phyloP scores from a whole-genome alignment of 2,329 filamentous ascomycete genomes.

The Sclerotinia nivalis region DNA sequence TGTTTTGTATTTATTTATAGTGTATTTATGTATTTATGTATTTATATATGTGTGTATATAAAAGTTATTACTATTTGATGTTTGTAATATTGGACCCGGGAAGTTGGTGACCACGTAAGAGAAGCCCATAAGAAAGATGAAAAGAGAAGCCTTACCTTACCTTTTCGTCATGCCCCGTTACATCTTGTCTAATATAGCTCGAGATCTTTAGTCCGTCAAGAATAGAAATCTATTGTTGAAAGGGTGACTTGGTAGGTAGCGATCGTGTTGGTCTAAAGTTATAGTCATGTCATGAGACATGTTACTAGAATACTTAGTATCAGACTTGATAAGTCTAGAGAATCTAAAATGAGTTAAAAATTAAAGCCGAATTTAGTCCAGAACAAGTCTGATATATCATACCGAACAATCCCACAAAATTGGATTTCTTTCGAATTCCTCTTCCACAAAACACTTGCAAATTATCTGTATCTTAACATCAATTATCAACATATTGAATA shows the following conservation, averaged over 20 bases:
- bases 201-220: too few relatives aligned
- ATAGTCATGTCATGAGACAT: background rate
- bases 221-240: too few relatives aligned
- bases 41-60: conserved; percentile 3
- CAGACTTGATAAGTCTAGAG: background rate
- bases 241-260: too few relatives aligned
- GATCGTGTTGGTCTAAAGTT: background rate
- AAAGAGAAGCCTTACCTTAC: too few relatives aligned
- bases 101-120: too few relatives aligned
- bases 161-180: too few relatives aligned
- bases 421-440: background rate
- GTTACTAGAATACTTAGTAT: background rate
- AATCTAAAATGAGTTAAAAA: background rate
- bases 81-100: too few relatives aligned
- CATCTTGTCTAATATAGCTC: too few relatives aligned
- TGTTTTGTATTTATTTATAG: background rate
- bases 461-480: background rate
- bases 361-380: background rate
- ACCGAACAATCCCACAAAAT: background rate
- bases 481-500: background rate
- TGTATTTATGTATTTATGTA: conserved; percentile 3
- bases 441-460: background rate
- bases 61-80: conserved; percentile 1
- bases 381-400: background rate
- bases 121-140: too few relatives aligned